phyloP scores from a whole-genome alignment of 2,329 filamentous ascomycete species.

The Anisogramma anomala region DNA sequence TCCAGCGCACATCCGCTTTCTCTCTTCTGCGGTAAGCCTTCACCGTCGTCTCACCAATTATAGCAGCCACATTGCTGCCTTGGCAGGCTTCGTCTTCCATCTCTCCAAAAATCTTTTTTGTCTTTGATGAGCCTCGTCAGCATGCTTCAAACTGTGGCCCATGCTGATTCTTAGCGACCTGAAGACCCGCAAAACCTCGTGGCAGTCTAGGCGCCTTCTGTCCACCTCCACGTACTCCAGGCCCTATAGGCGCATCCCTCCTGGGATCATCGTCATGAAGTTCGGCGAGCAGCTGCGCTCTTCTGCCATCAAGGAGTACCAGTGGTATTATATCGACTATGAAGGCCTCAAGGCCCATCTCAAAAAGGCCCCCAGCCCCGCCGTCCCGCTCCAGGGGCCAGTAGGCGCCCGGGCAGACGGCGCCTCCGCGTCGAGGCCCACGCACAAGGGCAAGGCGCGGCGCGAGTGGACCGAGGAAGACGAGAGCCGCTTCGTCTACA shows the following conservation, averaged over 20 bases:
- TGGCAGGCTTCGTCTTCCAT: not conserved
- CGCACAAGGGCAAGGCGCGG: conserved; percentile 32
- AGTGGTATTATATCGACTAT: conserved; percentile 98
- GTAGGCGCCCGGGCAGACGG: conserved; percentile 22
- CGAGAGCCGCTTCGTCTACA: conserved; percentile 74
- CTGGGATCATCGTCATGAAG: conserved; percentile 54
- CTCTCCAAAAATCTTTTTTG: too few relatives aligned
- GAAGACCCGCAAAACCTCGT: conserved; percentile 30
- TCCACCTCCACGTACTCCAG: conserved; percentile 18
- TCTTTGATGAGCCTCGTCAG: too few relatives aligned
- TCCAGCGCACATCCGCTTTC: not conserved
- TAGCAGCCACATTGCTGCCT: not conserved
- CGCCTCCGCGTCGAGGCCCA: conserved; percentile 21
- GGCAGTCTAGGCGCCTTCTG: conserved; percentile 25
- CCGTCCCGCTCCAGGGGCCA: conserved; percentile 31
- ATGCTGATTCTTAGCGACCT: conserved; percentile 45
- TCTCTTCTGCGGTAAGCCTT: not conserved
- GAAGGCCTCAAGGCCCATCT: conserved; percentile 83
- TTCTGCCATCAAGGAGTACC: conserved; percentile 91
- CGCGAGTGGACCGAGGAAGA: conserved; percentile 81
- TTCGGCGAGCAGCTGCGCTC: conserved; percentile 96
- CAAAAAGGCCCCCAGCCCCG: conserved; percentile 54
- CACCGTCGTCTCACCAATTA: not conserved
- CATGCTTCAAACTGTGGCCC: conserved; percentile 10
- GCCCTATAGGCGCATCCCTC: conserved; percentile 26